A percentile compares a stretch with the other conserved stretches of the same genome.
phyloP scores from a whole-genome alignment of 345 rosid species.

The Atalantia buxifolia region DNA sequence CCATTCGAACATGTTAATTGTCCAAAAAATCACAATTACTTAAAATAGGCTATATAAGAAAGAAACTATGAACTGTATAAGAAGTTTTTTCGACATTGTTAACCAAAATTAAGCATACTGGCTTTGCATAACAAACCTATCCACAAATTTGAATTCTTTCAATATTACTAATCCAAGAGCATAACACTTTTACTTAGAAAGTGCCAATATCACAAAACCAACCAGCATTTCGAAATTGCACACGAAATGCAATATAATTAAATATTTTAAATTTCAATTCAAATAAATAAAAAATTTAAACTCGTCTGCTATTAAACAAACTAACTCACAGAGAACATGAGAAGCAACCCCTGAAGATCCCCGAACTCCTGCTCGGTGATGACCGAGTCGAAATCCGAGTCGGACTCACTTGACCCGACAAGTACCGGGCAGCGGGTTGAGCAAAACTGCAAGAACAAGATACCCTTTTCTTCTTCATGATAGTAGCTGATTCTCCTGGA shows the following conservation, averaged over 20 bases:
- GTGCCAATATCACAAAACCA: neutral
- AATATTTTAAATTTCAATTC: neutral
- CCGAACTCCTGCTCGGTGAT: conserved; percentile 66
- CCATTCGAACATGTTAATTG: neutral
- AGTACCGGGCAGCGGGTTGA: conserved; percentile 50
- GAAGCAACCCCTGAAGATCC: conserved; percentile 80
- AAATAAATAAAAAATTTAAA: neutral
- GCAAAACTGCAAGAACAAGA: conserved; percentile 60
- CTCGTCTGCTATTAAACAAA: neutral
- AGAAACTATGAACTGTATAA: neutral
- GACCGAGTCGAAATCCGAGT: conserved; percentile 41
- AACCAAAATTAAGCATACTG: neutral
- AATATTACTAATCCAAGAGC: neutral
- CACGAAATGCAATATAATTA: neutral
- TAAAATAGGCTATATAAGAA: neutral
- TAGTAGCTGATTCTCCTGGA: conserved; percentile 60
- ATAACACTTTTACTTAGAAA: neutral
- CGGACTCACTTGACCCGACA: conserved; percentile 24
- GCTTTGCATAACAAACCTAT: neutral
- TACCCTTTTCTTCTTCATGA: conserved; percentile 66
- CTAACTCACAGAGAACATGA: conserved; percentile 83
- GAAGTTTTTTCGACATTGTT: neutral
- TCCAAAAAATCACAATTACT: no score
- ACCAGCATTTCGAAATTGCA: neutral
- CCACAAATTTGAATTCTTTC: neutral